Evolutionary conservation across 139 green algal genomes (phyloP), one percentile per base, ranked within the genome.

Genomic region (Chlamydomonas incerta): DNA sequence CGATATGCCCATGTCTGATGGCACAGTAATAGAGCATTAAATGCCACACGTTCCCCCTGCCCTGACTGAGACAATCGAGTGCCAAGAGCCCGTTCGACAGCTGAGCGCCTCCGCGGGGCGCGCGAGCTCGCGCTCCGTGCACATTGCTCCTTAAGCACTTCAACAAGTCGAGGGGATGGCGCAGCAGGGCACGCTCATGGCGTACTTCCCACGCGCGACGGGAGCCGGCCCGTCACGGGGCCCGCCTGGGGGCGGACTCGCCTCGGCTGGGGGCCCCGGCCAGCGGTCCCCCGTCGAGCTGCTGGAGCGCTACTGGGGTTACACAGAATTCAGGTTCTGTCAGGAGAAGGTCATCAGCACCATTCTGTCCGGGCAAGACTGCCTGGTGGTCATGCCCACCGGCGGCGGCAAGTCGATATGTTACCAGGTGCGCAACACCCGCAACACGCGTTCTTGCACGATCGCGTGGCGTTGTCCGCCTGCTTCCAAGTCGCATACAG

Each of bases 301-400:
- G 9, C 47, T 90, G 37, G 60, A 84, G 67, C 55, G 81, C 34
- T 81, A 86, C 70, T 92, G 88, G 88, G 88, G 88, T 33, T 90
- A 92, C 47, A 62, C 60, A 13, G 13, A 66, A 1, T 89, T 87
- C 66, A 77, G 87, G 24, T 72, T 69, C 57, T 87, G 87, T 28
- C 90, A 93, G 55, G 50, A 95, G 75, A 79, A 91, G 10, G 92
- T 95, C 3, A 94, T 97, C 26, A 79, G 96, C 3, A 86, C 95
- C 50, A 90, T 93, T 0, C 60, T 99, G 21, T 63, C 84, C 23
- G 60, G 60, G 31, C 68, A 93, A n/a, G 95, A 99, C 88, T 83
- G 75, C 47, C 95, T 99, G 33, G 94, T 99, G 60, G 91, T 99
- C 18, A 98, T 99, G 95, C 95, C 97, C 11, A 99, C 96, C 1